Percentiles rank a stretch among this genome's conserved stretches.
These are phyloP conservation scores for Acer campestre DNA, from an alignment of 345 rosid species.

Conservation along the genomic window DNA sequence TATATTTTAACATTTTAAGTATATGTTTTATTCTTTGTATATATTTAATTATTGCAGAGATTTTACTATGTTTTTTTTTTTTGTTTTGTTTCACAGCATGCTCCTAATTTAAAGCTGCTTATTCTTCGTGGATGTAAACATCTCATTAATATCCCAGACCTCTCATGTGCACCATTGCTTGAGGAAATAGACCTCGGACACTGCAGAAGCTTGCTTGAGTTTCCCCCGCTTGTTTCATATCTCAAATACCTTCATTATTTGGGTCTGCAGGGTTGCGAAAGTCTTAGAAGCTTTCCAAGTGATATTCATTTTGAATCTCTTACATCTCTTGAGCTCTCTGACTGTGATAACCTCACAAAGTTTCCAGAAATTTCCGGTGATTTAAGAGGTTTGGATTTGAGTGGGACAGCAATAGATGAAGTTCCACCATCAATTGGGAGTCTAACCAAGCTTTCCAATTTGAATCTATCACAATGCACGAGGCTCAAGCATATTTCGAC, in stretches of 20 bases:
- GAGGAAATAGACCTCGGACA: neutral
- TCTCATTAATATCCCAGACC: neutral
- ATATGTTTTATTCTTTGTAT: no score
- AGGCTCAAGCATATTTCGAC: no score
- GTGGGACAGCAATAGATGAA: constrained; percentile 30
- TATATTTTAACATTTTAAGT: no score
- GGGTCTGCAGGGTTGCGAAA: neutral
- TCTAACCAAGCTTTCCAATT: neutral
- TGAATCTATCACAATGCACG: no score
- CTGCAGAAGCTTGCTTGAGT: no score
- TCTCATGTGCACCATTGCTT: neutral
- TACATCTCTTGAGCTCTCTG: neutral
- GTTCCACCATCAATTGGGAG: constrained; percentile 26
- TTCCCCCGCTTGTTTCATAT: no score
- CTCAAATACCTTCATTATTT: no score
- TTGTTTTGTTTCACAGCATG: no score
- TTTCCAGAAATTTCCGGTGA: constrained; percentile 32
- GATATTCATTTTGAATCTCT: constrained; percentile 10
- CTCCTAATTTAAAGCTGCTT: neutral
- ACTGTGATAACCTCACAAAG: constrained; percentile 27
- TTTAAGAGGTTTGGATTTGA: constrained; percentile 18
- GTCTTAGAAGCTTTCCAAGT: neutral
- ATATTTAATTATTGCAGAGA: no score
- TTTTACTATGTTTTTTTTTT: no score
- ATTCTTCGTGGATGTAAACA: neutral